phyloP scores from a whole-genome alignment of 2,329 filamentous ascomycete species.

The Calonectria pteridis region DNA sequence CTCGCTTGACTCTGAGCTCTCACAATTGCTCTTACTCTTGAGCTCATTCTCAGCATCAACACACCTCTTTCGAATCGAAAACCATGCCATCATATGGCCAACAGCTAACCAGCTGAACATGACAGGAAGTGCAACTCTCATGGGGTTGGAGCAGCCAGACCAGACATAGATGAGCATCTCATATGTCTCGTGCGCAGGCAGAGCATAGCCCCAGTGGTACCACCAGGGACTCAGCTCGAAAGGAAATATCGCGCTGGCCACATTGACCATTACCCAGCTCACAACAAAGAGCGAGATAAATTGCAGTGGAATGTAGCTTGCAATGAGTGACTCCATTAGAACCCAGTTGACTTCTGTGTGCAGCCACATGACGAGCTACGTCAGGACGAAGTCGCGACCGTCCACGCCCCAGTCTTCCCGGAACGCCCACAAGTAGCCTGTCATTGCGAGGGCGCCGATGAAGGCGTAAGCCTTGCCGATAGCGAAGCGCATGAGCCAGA shows the following conservation, averaged over 20 bases:
- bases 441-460: constrained; percentile 52
- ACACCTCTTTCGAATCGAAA: constrained; percentile 43
- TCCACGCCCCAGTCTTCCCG: constrained; percentile 55
- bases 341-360: constrained; percentile 58
- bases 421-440: constrained; percentile 60
- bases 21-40: not conserved
- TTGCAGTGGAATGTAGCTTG: constrained; percentile 46
- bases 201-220: constrained; percentile 53
- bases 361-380: constrained; percentile 52
- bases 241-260: constrained; percentile 52
- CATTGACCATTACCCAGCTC: constrained; percentile 56
- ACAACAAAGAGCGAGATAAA: constrained; percentile 58
- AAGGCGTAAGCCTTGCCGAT: constrained; percentile 49
- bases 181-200: constrained; percentile 53
- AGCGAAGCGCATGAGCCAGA: constrained; percentile 41
- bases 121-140: constrained; percentile 55
- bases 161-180: constrained; percentile 55
- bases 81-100: constrained; percentile 38
- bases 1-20: constrained; percentile 11
- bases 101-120: constrained; percentile 56
- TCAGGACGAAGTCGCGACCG: constrained; percentile 42
- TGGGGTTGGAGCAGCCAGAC: constrained; percentile 55
- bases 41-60: constrained; percentile 24
- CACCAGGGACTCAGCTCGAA: constrained; percentile 54
- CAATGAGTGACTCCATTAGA: constrained; percentile 51